phyloP scores from a whole-genome alignment of 1,139 yeast species.

The Saccharomyces hybrid region DNA sequence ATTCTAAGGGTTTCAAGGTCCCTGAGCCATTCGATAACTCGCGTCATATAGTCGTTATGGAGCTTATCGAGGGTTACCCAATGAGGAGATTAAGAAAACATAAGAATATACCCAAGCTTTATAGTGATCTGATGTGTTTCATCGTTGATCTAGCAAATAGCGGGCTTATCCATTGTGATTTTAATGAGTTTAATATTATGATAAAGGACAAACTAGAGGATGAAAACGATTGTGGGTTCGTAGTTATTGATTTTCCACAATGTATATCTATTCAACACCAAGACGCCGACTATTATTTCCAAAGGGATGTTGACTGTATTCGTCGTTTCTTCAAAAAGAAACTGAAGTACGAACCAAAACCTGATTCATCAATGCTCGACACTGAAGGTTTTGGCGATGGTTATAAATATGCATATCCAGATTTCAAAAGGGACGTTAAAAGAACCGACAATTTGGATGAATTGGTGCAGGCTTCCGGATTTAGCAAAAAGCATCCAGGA shows the following conservation, averaged over 20 bases:
- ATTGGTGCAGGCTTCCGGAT: slow-evolving; percentile 88
- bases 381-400: slow-evolving; percentile 77
- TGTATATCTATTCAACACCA: slow-evolving; percentile 88
- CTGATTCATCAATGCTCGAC: slow-evolving; percentile 61
- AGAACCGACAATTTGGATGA: slow-evolving; percentile 67
- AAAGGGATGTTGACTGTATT: slow-evolving; percentile 88
- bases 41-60: slow-evolving; percentile 90
- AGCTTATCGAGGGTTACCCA: slow-evolving; percentile 77
- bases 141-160: slow-evolving; percentile 74
- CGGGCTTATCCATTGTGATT: slow-evolving; percentile 95
- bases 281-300: slow-evolving; percentile 81
- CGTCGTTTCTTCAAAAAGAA: slow-evolving; percentile 73
- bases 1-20: slow-evolving; percentile 70
- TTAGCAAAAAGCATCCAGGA: slow-evolving; percentile 57
- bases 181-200: slow-evolving; percentile 91
- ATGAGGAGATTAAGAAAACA: slow-evolving; percentile 77
- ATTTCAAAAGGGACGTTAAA: slow-evolving; percentile 63
- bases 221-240: slow-evolving; percentile 53
- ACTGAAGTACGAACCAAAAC: slow-evolving; percentile 61
- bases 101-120: slow-evolving; percentile 58
- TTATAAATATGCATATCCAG: slow-evolving; percentile 69
- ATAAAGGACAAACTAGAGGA: slow-evolving; percentile 56
- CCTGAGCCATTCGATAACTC: slow-evolving; percentile 87
- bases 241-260: slow-evolving; percentile 96
- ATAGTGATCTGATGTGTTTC: slow-evolving; percentile 79